Conservation (phyloP, 208 protist species). For the Lotmaria passim region DNA sequence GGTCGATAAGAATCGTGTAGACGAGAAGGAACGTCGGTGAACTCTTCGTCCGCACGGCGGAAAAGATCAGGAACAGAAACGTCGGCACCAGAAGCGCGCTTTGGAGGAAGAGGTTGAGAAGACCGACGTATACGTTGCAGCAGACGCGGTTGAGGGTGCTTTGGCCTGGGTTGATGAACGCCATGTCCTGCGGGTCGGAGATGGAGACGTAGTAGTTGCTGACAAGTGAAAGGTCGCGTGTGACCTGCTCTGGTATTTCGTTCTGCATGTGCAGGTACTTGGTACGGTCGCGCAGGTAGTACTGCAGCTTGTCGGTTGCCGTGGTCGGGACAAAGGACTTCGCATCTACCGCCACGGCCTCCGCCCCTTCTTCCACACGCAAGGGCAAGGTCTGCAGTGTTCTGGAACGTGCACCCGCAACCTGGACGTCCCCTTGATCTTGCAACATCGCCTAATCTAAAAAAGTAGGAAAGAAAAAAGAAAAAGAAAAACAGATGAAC, state of each 20-base stretch:
- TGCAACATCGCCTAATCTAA: slow-evolving; percentile 1
- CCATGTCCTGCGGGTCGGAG: slow-evolving; percentile 46
- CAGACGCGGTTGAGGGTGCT: slow-evolving; percentile 5
- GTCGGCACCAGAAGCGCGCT: slow-evolving; percentile 38
- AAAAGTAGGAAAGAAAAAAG: not conserved
- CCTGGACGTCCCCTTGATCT: not conserved
- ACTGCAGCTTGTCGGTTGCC: slow-evolving; percentile 21
- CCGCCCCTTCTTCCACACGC: not conserved
- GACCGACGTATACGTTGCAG: slow-evolving; percentile 16
- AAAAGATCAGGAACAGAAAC: slow-evolving; percentile 42
- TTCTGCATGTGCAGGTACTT: slow-evolving; percentile 35
- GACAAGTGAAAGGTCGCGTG: slow-evolving; percentile 32
- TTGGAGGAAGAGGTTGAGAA: slow-evolving; percentile 47
- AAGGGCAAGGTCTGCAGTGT: not conserved
- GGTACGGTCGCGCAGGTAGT: slow-evolving; percentile 39
- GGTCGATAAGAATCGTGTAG: slow-evolving; percentile 27
- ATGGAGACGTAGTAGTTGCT: slow-evolving; percentile 73
- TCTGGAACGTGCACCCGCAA: not conserved
- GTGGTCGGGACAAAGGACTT: slow-evolving; percentile 19
- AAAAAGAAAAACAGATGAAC: slow-evolving; percentile 23
- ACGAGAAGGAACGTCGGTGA: slow-evolving; percentile 34
- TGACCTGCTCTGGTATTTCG: slow-evolving; percentile 37
- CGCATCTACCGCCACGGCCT: slow-evolving; percentile 8
- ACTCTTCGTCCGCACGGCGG: slow-evolving; percentile 15
- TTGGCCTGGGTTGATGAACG: slow-evolving; percentile 24